phyloP scores from a whole-genome alignment of 2,329 filamentous ascomycete genomes.

The Colletotrichum sp. region DNA sequence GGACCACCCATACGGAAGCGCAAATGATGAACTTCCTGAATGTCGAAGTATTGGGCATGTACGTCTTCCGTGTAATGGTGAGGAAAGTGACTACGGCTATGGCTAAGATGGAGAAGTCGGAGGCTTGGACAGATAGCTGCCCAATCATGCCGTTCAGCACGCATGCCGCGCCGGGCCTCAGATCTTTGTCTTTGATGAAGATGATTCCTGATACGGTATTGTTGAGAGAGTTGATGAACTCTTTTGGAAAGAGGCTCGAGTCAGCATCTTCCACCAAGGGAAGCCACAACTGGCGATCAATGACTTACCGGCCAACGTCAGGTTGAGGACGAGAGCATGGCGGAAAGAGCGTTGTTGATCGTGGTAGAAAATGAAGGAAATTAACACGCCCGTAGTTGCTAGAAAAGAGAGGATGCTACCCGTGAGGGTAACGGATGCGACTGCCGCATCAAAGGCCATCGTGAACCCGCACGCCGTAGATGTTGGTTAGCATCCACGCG shows the following conservation, averaged over 20 bases:
- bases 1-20: constrained; percentile 43
- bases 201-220: constrained; percentile 46
- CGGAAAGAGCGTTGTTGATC: constrained; percentile 27
- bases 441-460: constrained; percentile 19
- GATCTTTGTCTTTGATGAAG: constrained; percentile 30
- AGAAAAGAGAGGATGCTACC: constrained; percentile 18
- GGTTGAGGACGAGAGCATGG: constrained; percentile 27
- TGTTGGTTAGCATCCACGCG: constrained; percentile 9
- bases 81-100: constrained; percentile 48
- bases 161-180: constrained; percentile 37
- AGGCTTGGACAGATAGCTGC: constrained; percentile 49
- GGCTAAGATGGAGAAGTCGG: constrained; percentile 47
- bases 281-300: neutral
- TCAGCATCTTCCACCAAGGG: neutral
- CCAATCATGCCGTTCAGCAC: constrained; percentile 48
- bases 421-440: constrained; percentile 16
- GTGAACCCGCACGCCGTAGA: constrained; percentile 18
- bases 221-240: constrained; percentile 46
- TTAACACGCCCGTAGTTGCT: constrained; percentile 10
- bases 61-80: constrained; percentile 39
- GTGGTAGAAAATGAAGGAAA: constrained; percentile 16
- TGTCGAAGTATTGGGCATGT: constrained; percentile 34
- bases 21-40: constrained; percentile 37
- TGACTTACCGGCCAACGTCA: constrained; percentile 27
- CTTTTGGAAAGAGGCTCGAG: constrained; percentile 25